Conservation (phyloP, 139 green algal genomes). For the Volvox africanus region DNA sequence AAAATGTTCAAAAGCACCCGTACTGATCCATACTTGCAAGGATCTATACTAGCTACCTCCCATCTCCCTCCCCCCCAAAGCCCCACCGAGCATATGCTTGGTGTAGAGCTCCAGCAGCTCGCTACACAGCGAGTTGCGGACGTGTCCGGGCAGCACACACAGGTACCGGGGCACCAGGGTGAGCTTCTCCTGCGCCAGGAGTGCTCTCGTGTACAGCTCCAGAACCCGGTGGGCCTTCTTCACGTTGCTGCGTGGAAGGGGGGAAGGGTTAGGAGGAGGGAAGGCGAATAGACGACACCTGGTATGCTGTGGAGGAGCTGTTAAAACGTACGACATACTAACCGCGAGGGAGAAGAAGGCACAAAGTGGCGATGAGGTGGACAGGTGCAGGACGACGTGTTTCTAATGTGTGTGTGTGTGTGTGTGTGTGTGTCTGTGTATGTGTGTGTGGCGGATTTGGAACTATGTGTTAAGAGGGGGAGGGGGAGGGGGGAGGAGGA, state of each 20-base stretch:
- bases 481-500: not conserved
- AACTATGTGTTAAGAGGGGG: not conserved
- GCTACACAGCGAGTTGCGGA: conserved; percentile 44
- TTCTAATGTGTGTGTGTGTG: not conserved
- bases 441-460: no score
- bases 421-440: not conserved
- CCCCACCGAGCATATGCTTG: conserved; percentile 2
- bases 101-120: conserved; percentile 44
- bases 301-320: no score
- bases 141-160: conserved; percentile 65
- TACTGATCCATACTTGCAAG: no score
- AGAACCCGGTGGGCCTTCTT: conserved; percentile 41
- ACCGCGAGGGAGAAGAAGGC: no score
- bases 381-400: not conserved
- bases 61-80: not conserved
- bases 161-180: conserved; percentile 64
- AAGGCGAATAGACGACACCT: not conserved
- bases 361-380: not conserved
- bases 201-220: conserved; percentile 38
- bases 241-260: not conserved
- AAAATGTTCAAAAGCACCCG: no score
- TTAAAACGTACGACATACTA: no score
- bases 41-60: no score
- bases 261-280: not conserved
- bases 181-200: conserved; percentile 53